Evolutionary conservation across 805 yeast species (phyloP).

Genomic region (Candida corydali): DNA sequence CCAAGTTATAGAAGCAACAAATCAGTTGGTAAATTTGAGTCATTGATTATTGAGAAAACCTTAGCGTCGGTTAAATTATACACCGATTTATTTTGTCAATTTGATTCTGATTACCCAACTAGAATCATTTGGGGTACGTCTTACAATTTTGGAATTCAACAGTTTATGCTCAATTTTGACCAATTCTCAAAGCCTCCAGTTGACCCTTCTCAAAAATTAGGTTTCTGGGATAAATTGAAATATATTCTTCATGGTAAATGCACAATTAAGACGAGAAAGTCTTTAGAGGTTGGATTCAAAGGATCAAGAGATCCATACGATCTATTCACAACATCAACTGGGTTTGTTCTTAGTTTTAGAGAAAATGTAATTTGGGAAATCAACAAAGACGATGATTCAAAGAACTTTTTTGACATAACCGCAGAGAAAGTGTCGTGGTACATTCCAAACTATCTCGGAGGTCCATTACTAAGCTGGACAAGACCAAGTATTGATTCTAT

Average conservation of each 20-base stretch:
- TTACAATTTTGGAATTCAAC: conserved; percentile 79
- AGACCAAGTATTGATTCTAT: conserved; percentile 42
- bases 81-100: conserved; percentile 53
- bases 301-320: conserved; percentile 80
- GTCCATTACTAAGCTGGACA: conserved; percentile 53
- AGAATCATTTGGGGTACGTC: conserved; percentile 82
- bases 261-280: conserved; percentile 42
- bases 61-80: conserved; percentile 70
- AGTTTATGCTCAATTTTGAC: conserved; percentile 71
- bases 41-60: conserved; percentile 68
- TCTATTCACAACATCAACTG: conserved; percentile 63
- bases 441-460: conserved; percentile 68
- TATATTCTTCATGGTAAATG: conserved; percentile 71
- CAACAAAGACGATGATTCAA: conserved; percentile 66
- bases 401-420: conserved; percentile 57
- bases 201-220: conserved; percentile 80
- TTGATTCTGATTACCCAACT: conserved; percentile 55
- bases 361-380: conserved; percentile 56
- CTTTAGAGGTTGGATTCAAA: conserved; percentile 58
- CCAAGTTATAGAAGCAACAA: conserved; percentile 3
- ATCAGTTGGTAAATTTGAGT: conserved; percentile 32
- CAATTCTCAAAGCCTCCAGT: conserved; percentile 85
- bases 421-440: conserved; percentile 64
- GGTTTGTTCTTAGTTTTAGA: conserved; percentile 71
- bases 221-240: conserved; percentile 90